Base-by-base conservation (phyloP, 2,329 filamentous ascomycete genomes). In the Epichloe hybrida region DNA sequence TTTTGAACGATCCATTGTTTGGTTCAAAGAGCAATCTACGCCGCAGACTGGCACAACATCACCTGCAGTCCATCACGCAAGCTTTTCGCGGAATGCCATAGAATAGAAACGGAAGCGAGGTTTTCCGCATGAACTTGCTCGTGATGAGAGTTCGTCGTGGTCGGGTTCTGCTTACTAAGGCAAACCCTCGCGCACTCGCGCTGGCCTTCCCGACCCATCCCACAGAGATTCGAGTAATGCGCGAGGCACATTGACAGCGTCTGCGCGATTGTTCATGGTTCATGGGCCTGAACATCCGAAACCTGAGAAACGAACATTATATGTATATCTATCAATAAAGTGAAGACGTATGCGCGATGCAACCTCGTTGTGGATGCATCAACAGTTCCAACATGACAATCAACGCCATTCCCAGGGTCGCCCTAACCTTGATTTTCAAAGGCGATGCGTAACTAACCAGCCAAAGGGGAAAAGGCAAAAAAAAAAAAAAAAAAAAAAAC, bases 1-100 rank as follows among this genome's bases (percentile, higher is more conserved):
- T 44, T 44, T 49, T 43, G 48, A 43, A 44, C 48, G 48, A 38
- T 49, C 40, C 48, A 49, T 49, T 38, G 1, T n/a, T 36, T 8
- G 6, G 17, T 8, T 21, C n/a, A 5, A 12, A 13, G 13, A 23
- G 17, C 15, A 35, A 13, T 23, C 12, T 38, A 38, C 44, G 17
- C n/a, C 35, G n/a, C 23, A n/a, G 38, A n/a, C 46, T 36, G n/a
- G 27, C 31, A 41, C 20, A 27, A 21, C 12, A 15, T 48, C 35
- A 34, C n/a, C 27, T 45, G 15, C 0, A 23, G 21, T 21, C 31
- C n/a, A 17, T 35, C 11, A 41, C 46, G 5, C 3, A 31, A 23
- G 35, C 15, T 9, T 31, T 31, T 31, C 11, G 9, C 27, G 27
- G 27, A 31, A 9, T 31, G 8, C 27, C 8, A 31, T 31, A 3